phyloP scores from a whole-genome alignment of 148 eudicot species.

The Hydrangea macrophylla region DNA sequence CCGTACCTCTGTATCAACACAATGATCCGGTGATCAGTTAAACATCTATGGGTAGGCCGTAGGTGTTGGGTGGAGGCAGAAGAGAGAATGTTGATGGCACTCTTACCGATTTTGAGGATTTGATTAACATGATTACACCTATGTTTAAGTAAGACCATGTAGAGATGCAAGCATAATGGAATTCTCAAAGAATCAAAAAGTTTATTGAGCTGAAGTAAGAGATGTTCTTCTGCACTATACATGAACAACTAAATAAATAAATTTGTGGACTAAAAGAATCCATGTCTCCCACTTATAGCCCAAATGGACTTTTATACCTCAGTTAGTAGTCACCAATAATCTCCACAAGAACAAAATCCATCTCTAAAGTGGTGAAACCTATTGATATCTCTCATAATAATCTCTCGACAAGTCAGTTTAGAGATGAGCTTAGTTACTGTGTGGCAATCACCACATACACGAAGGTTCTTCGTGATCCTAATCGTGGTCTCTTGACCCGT shows the following conservation, averaged over 20 bases:
- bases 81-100: no score
- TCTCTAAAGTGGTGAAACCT: no score
- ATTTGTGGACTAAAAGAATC: conserved; percentile 1
- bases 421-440: conserved; percentile 18
- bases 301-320: background rate
- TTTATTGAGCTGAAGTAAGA: background rate
- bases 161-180: background rate
- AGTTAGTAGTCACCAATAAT: conserved; percentile 12
- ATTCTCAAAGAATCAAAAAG: background rate
- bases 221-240: conserved; percentile 3
- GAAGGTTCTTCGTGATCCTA: conserved; percentile 18
- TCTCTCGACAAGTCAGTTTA: conserved; percentile 10
- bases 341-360: no score
- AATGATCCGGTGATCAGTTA: no score
- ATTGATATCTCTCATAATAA: conserved; percentile 17
- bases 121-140: no score
- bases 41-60: no score
- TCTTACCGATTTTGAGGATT: no score
- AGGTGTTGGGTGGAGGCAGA: no score
- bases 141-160: no score
- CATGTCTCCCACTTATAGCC: background rate
- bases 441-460: no score
- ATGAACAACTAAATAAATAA: background rate
- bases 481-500: conserved; percentile 5
- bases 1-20: no score